Evolutionary conservation across 2,329 filamentous ascomycete species (phyloP).

Genomic region (Colletotrichum sp.): DNA sequence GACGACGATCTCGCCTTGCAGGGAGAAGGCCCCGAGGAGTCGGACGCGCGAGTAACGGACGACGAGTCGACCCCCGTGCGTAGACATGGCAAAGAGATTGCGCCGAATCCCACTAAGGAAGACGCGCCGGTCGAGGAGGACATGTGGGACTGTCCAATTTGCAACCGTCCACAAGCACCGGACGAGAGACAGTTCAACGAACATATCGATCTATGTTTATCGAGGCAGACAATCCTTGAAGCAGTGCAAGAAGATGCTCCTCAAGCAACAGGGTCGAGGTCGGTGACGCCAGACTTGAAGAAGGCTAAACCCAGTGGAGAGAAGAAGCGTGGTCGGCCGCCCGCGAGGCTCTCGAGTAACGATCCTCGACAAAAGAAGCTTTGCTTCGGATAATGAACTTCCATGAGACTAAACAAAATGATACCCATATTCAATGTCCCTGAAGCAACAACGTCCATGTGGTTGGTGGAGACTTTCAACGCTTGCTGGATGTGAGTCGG

Average conservation of each 20-base stretch:
- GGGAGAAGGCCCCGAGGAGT: constrained; percentile 47
- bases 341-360: constrained; percentile 31
- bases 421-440: constrained; percentile 3
- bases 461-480: background rate
- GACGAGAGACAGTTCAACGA: constrained; percentile 84
- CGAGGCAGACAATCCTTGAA: constrained; percentile 83
- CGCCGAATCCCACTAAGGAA: constrained; percentile 47
- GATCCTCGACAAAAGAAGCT: constrained; percentile 59
- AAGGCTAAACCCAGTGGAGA: constrained; percentile 31
- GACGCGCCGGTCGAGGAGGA: constrained; percentile 43
- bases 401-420: background rate
- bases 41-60: constrained; percentile 64
- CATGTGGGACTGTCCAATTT: constrained; percentile 89
- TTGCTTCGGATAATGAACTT: constrained; percentile 47
- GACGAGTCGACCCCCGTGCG: constrained; percentile 39
- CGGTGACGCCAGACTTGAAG: constrained; percentile 41
- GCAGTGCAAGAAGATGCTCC: constrained; percentile 65
- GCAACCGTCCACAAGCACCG: constrained; percentile 74
- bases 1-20: constrained; percentile 19
- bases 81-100: constrained; percentile 58
- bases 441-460: background rate
- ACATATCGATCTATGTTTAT: constrained; percentile 92
- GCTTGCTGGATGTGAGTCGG: background rate
- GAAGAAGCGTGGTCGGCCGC: constrained; percentile 44
- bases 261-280: constrained; percentile 20